Evolutionary conservation across 768 basidiomycete genomes (phyloP).

Genomic region (Amanita polypyramis): DNA sequence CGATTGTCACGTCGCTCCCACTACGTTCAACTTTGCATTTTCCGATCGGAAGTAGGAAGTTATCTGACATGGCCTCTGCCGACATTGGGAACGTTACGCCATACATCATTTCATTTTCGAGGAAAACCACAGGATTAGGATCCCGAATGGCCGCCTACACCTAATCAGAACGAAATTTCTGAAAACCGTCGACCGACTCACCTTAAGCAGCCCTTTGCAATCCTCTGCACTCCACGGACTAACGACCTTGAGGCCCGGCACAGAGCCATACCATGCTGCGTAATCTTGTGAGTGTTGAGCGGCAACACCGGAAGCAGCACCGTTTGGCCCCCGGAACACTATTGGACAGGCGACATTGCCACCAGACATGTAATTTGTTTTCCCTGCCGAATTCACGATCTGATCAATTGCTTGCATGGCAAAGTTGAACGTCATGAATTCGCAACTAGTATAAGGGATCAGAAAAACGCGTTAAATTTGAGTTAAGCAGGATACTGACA

Average conservation of each 20-base stretch:
- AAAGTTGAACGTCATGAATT: conserved; percentile 99
- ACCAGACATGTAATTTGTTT: conserved; percentile 99
- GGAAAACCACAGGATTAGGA: conserved; percentile 96
- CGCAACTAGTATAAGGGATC: conserved; percentile 50
- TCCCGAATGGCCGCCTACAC: conserved; percentile 88
- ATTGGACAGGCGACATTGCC: conserved; percentile 98
- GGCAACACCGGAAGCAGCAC: conserved; percentile 92
- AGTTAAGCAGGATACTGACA: conserved; percentile 37
- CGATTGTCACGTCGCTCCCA: conserved; percentile 89
- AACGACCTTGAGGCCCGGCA: conserved; percentile 96
- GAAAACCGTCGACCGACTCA: conserved; percentile 18
- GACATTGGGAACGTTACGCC: conserved; percentile 97
- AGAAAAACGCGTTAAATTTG: not conserved
- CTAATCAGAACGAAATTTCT: not conserved
- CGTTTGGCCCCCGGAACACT: conserved; percentile 99
- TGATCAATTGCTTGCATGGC: conserved; percentile 99
- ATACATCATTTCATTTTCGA: conserved; percentile 99
- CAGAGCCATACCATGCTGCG: conserved; percentile 85
- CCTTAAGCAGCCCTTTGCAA: conserved; percentile 97
- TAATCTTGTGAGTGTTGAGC: conserved; percentile 99
- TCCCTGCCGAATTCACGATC: conserved; percentile 99
- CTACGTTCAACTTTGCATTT: conserved; percentile 94
- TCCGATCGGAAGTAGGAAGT: conserved; percentile 93
- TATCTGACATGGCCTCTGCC: conserved; percentile 86
- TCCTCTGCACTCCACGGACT: conserved; percentile 98